These are phyloP conservation scores for Pichia nanzhaoensis DNA, from an alignment of 805 yeast genomes.

Conservation along the genomic window DNA sequence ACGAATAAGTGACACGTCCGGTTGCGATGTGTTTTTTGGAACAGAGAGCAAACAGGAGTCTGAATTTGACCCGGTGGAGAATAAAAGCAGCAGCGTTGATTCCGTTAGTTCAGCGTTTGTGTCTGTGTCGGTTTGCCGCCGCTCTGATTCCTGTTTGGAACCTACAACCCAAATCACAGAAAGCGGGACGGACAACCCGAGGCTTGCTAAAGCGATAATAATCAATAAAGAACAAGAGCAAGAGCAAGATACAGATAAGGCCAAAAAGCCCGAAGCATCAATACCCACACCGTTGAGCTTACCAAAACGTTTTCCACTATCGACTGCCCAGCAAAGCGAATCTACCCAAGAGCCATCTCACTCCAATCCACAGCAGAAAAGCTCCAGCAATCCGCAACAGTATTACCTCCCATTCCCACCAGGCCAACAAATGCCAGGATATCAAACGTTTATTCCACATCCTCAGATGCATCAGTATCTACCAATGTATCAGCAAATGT, in stretches of 20 bases:
- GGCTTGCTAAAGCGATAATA: no score
- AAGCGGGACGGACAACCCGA: background rate
- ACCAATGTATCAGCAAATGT: constrained; percentile 5
- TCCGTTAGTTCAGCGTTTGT: no score
- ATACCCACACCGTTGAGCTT: background rate
- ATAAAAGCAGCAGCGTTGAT: no score
- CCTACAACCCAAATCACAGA: background rate
- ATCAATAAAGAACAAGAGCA: background rate
- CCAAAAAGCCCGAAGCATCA: background rate
- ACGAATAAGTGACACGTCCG: background rate
- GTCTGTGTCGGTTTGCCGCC: no score
- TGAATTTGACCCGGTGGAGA: no score
- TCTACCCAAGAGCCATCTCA: background rate
- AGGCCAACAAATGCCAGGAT: background rate
- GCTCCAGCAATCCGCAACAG: no score
- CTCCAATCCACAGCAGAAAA: no score
- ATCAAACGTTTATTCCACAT: background rate
- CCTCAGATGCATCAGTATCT: background rate
- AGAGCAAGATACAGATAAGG: background rate
- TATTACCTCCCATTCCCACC: background rate
- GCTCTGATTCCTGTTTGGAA: no score
- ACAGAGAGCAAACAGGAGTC: no score
- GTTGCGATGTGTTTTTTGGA: background rate
- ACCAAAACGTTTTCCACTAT: constrained; percentile 1
- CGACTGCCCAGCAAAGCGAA: background rate